Evolutionary conservation across 768 basidiomycete species (phyloP).

Genomic region (Atractiella rhizophila): DNA sequence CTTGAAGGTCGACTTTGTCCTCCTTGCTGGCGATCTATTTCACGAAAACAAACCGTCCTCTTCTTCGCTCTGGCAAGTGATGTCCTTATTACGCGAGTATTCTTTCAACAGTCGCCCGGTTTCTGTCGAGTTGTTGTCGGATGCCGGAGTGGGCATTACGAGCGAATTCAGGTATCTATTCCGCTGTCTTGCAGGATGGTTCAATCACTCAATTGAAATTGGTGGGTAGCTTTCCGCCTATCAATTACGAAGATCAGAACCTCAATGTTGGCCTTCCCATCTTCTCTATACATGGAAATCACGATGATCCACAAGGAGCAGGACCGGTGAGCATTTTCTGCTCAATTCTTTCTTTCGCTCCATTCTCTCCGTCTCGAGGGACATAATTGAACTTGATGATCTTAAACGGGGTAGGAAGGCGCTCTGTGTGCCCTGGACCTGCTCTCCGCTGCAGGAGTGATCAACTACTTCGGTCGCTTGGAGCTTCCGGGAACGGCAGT

Average conservation of each 20-base stretch:
- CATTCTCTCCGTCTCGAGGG: neutral
- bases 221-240: constrained; percentile 52
- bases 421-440: constrained; percentile 87
- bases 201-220: neutral
- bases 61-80: constrained; percentile 65
- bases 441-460: constrained; percentile 68
- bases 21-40: constrained; percentile 86
- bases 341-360: too few relatives aligned
- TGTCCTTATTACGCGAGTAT: constrained; percentile 70
- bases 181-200: neutral
- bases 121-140: constrained; percentile 70
- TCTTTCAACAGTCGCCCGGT: constrained; percentile 69
- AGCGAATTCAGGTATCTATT: constrained; percentile 45
- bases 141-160: constrained; percentile 72
- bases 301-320: constrained; percentile 94
- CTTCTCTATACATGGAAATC: constrained; percentile 97
- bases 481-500: constrained; percentile 38
- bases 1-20: constrained; percentile 67
- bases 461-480: constrained; percentile 96
- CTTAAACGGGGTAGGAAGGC: constrained; percentile 30
- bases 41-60: constrained; percentile 91
- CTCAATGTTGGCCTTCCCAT: constrained; percentile 87
- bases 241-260: constrained; percentile 94
- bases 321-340: constrained; percentile 39
- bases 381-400: neutral